Percentiles rank a stretch among this genome's conserved stretches.
Conservation (phyloP, 805 yeast species). For the Wickerhamomyces hampshirensis region DNA sequence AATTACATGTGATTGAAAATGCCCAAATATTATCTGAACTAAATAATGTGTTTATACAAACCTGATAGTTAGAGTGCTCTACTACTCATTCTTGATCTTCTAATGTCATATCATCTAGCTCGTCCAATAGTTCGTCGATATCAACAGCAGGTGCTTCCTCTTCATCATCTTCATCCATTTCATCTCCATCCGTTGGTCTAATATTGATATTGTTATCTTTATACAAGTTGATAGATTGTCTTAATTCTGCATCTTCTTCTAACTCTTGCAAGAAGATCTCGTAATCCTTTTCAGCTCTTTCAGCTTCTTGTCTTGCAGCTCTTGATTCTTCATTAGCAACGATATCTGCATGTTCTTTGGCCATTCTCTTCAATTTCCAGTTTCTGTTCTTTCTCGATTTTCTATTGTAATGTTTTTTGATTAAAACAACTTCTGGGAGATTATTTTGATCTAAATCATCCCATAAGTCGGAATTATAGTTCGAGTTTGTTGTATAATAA, state of each 20-base stretch:
- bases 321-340: slow-evolving; percentile 69
- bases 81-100: slow-evolving; percentile 38
- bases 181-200: slow-evolving; percentile 47
- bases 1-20: too few relatives aligned
- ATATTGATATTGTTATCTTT: slow-evolving; percentile 53
- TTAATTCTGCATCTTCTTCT: slow-evolving; percentile 93
- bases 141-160: slow-evolving; percentile 80
- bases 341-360: slow-evolving; percentile 86
- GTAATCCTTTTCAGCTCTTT: slow-evolving; percentile 90
- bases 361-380: slow-evolving; percentile 97
- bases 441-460: slow-evolving; percentile 60
- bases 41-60: too few relatives aligned
- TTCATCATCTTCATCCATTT: slow-evolving; percentile 55
- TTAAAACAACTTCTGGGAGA: slow-evolving; percentile 80
- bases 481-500: slow-evolving; percentile 77
- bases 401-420: slow-evolving; percentile 85
- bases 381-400: slow-evolving; percentile 71
- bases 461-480: slow-evolving; percentile 84
- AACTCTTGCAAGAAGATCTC: slow-evolving; percentile 94
- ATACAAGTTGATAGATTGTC: slow-evolving; percentile 86
- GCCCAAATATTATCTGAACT: too few relatives aligned
- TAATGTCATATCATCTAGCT: slow-evolving; percentile 87
- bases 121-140: slow-evolving; percentile 90
- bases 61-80: too few relatives aligned
- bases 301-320: slow-evolving; percentile 82